phyloP scores from a whole-genome alignment of 1,139 yeast genomes.

The Candida buenavistaensis region DNA sequence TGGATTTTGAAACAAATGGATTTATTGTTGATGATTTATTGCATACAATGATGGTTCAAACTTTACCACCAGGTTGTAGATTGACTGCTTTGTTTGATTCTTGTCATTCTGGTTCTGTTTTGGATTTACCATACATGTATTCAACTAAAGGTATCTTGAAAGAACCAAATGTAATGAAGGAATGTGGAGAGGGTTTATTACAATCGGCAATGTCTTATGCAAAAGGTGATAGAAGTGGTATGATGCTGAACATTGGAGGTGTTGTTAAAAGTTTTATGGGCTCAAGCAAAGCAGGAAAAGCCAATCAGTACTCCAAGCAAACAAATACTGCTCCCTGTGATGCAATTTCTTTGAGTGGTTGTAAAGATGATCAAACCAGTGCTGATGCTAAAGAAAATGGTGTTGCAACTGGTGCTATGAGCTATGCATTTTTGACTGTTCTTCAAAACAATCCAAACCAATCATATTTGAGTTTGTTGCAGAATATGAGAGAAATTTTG shows the following conservation, averaged over 20 bases:
- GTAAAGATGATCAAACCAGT: slow-evolving; percentile 79
- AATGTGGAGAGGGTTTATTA: slow-evolving; percentile 77
- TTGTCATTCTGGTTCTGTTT: slow-evolving; percentile 90
- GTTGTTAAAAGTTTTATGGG: slow-evolving; percentile 47
- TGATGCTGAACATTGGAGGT: slow-evolving; percentile 40
- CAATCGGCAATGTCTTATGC: slow-evolving; percentile 73
- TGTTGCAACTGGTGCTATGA: slow-evolving; percentile 88
- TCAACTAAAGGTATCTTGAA: slow-evolving; percentile 89
- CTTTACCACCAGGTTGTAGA: slow-evolving; percentile 79
- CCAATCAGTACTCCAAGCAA: slow-evolving; percentile 31
- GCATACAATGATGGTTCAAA: slow-evolving; percentile 78
- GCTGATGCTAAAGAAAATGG: slow-evolving; percentile 87
- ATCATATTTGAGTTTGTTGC: slow-evolving; percentile 72
- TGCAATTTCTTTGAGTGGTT: slow-evolving; percentile 82
- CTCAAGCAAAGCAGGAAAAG: slow-evolving; percentile 25
- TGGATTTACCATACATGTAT: slow-evolving; percentile 87
- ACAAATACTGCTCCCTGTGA: slow-evolving; percentile 86
- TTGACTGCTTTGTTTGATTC: slow-evolving; percentile 89
- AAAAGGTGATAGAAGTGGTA: slow-evolving; percentile 64
- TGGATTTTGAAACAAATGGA: slow-evolving; percentile 76
- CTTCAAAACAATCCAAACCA: slow-evolving; percentile 69
- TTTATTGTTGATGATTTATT: slow-evolving; percentile 81
- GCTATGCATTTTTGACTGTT: slow-evolving; percentile 81
- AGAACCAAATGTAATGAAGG: slow-evolving; percentile 85
- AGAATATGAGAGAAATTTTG: slow-evolving; percentile 75